phyloP scores from a whole-genome alignment of 148 eudicot species.

The Rheum nobile region DNA sequence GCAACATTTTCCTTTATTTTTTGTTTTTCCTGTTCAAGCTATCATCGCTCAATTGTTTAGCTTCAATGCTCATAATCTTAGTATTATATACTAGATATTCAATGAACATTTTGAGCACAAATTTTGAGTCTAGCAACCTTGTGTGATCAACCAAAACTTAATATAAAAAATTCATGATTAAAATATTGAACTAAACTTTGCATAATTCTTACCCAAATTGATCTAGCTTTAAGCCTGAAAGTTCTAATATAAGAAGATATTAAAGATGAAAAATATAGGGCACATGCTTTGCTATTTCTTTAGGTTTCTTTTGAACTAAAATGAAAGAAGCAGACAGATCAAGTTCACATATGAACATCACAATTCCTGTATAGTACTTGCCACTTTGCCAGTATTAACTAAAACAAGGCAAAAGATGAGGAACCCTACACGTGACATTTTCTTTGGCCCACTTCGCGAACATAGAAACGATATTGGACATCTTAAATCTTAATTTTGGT shows the following conservation, averaged over 20 bases:
- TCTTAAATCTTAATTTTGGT: constrained; percentile 1
- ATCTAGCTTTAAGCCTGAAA: no score
- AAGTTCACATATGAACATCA: not conserved
- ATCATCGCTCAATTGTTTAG: no score
- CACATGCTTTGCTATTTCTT: no score
- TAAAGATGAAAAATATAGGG: no score
- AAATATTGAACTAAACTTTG: no score
- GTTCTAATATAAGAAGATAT: no score
- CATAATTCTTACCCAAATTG: not conserved
- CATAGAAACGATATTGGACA: not conserved
- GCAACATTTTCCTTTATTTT: constrained; percentile 42
- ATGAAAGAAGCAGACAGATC: not conserved
- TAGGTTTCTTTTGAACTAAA: not conserved
- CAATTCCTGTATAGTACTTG: not conserved
- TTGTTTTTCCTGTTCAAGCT: not conserved
- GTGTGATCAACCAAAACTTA: no score
- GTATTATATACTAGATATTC: no score
- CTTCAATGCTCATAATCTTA: no score
- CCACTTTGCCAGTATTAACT: not conserved
- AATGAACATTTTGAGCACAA: no score
- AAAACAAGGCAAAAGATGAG: not conserved
- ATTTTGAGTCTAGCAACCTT: no score
- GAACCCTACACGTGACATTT: not conserved
- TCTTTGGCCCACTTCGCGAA: not conserved
- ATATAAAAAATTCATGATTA: no score